These are phyloP conservation scores for Arabis alpina DNA, from an alignment of 345 rosid genomes.

Conservation along the genomic window DNA sequence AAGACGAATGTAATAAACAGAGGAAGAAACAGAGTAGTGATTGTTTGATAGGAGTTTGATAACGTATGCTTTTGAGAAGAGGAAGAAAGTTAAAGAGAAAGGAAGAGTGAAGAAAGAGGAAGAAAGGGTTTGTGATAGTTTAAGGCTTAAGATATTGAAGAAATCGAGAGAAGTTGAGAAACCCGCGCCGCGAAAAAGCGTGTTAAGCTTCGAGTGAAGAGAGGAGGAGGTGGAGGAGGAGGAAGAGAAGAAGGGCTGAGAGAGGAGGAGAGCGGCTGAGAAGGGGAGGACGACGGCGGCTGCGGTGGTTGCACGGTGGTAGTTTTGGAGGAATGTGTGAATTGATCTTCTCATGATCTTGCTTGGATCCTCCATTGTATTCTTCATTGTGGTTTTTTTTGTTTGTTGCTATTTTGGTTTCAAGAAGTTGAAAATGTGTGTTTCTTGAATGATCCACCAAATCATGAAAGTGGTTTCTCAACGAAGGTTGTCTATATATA, in stretches of 20 bases:
- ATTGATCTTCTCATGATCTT: slow-evolving; percentile 72
- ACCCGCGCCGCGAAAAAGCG: slow-evolving; percentile 66
- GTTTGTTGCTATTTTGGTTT: no score
- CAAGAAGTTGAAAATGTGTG: slow-evolving; percentile 36
- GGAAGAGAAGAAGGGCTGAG: slow-evolving; percentile 42
- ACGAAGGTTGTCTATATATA: slow-evolving; percentile 24
- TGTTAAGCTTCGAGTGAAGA: slow-evolving; percentile 45
- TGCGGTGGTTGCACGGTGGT: slow-evolving; percentile 58
- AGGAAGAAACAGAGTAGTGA: slow-evolving; percentile 42
- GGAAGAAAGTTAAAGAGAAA: slow-evolving; percentile 70
- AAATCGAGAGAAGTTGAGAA: slow-evolving; percentile 69
- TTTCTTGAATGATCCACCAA: slow-evolving; percentile 40
- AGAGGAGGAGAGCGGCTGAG: slow-evolving; percentile 49
- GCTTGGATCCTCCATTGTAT: slow-evolving; percentile 55
- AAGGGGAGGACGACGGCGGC: slow-evolving; percentile 67
- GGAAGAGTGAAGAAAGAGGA: slow-evolving; percentile 68
- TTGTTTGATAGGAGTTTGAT: slow-evolving; percentile 43
- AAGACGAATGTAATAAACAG: slow-evolving; percentile 55
- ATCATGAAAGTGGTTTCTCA: slow-evolving; percentile 38
- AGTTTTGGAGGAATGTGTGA: slow-evolving; percentile 62
- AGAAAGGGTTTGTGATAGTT: slow-evolving; percentile 77
- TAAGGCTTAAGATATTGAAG: slow-evolving; percentile 58
- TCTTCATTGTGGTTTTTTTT: no score
- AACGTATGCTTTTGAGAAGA: slow-evolving; percentile 67
- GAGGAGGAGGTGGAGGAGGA: slow-evolving; percentile 40